Evolutionary conservation across 176 grass and related monocot genomes (phyloP).

Genomic region (Zoysia japonica): DNA sequence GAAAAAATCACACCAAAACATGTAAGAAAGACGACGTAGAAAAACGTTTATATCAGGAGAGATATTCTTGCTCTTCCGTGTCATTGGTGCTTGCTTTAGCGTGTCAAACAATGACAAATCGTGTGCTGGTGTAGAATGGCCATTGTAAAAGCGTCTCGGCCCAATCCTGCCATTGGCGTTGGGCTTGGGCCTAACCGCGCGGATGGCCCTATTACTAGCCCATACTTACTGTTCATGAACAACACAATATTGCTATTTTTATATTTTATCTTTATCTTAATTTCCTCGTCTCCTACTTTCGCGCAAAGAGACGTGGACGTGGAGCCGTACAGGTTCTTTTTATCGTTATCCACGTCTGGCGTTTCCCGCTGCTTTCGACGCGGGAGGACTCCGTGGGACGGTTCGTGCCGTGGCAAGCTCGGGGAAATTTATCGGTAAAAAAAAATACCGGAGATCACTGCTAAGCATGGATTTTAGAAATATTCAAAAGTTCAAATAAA

Average conservation of each 20-base stretch:
- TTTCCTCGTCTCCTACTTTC: background rate
- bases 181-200: background rate
- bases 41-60: background rate
- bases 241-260: background rate
- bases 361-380: background rate
- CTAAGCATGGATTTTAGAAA: too few species aligned
- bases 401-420: background rate
- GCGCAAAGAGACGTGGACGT: background rate
- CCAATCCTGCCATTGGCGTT: background rate
- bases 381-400: background rate
- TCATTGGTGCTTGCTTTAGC: slow-evolving; percentile 16
- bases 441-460: too few species aligned
- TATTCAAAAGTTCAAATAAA: too few species aligned
- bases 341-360: background rate
- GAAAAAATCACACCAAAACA: too few species aligned
- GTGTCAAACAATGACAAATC: slow-evolving; percentile 16
- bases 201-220: background rate
- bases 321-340: background rate
- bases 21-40: too few species aligned
- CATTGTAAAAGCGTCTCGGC: background rate
- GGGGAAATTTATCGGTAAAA: too few species aligned
- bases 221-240: background rate
- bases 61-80: background rate
- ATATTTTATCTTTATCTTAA: background rate
- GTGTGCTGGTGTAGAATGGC: background rate